Base-by-base conservation (phyloP, 2,329 filamentous ascomycete species). In the Rhynchosporium graminicola region DNA sequence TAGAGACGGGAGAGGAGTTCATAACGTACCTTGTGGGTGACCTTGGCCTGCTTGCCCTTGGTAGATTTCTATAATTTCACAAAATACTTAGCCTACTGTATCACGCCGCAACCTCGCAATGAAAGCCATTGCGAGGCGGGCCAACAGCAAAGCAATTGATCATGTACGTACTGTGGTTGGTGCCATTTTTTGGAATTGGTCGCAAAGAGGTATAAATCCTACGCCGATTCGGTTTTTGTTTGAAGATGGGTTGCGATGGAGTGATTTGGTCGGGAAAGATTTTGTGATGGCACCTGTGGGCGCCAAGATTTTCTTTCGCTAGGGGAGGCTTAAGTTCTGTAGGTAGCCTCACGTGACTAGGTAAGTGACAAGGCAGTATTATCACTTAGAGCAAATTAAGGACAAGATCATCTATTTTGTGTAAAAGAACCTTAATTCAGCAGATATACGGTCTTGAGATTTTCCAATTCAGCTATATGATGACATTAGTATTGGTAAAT, bases 11-110 rank as follows among this genome's bases (percentile, higher is more conserved):
- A 5, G 15, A 48, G 31, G 31, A 20, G 15, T 31, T 42, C 60
- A 38, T n/a, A 38, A 40, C 68, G 57, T 70, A 71, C 73, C 72
- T 75, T 74, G 64, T 73, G 70, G 46, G 72, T 75, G 47, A 91
- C 87, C 89, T 93, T 92, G 77, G 90, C 92, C 76, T 88, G 76
- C 84, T 88, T 87, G 78, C 80, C 82, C 79, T 85, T 88, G 76
- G 76, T 81, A 75, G 76, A 83, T 86, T 81, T 84, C 77, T 75
- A 76, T 70, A 80, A 58, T 78, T 77, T 79, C 80, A 62, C 59
- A 57, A 63, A 64, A 62, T 80, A 83, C 85, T 96, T 94, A 97
- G 93, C 95, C 94, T 97, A 96, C 94, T 98, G 93, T 86, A 89
- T 86, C 73, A 74, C 71, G 82, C 82, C 80, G 80, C 80, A 73